phyloP scores from a whole-genome alignment of 495 filamentous ascomycete species.

The Penicillium bialowiezense region DNA sequence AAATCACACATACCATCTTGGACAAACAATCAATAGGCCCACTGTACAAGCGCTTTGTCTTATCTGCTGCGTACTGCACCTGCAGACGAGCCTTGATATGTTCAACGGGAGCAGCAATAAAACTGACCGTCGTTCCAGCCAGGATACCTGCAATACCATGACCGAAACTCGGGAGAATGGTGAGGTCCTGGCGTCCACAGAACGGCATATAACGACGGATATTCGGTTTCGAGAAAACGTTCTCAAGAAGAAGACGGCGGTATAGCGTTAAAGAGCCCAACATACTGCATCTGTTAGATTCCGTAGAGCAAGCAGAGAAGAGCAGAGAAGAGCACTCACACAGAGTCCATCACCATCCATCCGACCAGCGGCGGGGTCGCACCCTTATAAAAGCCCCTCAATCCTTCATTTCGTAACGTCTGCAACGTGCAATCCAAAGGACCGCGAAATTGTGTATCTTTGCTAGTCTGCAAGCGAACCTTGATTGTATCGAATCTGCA shows the following conservation, averaged over 20 bases:
- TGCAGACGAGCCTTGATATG: constrained; percentile 94
- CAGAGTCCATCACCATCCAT: constrained; percentile 97
- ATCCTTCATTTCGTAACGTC: constrained; percentile 76
- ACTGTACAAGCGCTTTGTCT: constrained; percentile 70
- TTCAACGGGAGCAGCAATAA: constrained; percentile 91
- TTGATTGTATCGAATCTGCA: constrained; percentile 88
- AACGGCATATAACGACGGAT: constrained; percentile 38
- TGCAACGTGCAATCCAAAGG: constrained; percentile 82
- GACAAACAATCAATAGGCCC: constrained; percentile 80
- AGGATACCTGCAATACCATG: constrained; percentile 84
- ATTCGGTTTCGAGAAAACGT: constrained; percentile 66
- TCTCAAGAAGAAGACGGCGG: constrained; percentile 71
- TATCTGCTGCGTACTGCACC: constrained; percentile 80
- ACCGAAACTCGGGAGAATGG: constrained; percentile 69
- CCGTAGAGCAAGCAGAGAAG: background rate
- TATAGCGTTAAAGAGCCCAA: constrained; percentile 89
- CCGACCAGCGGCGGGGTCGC: constrained; percentile 87
- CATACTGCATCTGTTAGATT: constrained; percentile 54
- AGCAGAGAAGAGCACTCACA: constrained; percentile 43
- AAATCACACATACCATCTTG: constrained; percentile 56
- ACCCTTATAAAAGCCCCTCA: constrained; percentile 80
- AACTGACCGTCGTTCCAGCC: constrained; percentile 85
- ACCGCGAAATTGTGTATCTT: constrained; percentile 71
- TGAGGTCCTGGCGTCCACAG: constrained; percentile 26
- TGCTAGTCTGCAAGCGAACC: constrained; percentile 89